Base-by-base conservation (phyloP, 345 rosid genomes). In the Acer campestre region DNA sequence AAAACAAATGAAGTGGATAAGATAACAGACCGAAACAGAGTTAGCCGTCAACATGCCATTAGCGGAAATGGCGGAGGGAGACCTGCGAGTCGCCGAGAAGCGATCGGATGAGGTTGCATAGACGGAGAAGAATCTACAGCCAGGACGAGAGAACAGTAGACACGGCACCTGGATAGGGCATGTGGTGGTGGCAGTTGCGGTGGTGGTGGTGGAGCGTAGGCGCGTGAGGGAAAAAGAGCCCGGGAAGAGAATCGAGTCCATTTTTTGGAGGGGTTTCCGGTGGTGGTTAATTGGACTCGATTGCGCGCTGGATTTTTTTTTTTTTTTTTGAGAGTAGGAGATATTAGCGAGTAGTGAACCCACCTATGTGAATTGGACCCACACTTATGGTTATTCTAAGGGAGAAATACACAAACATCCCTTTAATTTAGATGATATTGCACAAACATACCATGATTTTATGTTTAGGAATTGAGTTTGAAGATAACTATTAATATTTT, bases 1-100 rank as follows among this genome's bases (percentile, higher is more conserved):
- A 58, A 51, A 27, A 38, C 8, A 3, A 77, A 8, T 8, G 14
- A 8, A 79, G 71, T 18, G 80, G 70, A 79, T 73, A 68, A 79
- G 83, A 72, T 27, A 78, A 75, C 84, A 59, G 66, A 89, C 92
- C 84, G 93, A 83, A 46, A 85, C 82, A 0, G 90, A 86, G 76
- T 88, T 87, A 76, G 85, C 85, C 75, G 82, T 87, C 79, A 91
- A 84, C 70, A 89, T 80, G 69, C 85, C 89, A n/a, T 81, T 29
- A 59, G 88, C 72, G 7, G 82, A 73, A 73, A 86, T 42, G 64
- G 70, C 23, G 35, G 81, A 84, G 23, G 89, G 73, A 16, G 90
- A 75, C 74, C 78, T 75, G 16, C 84, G 80, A 49, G 75, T 73
- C 42, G 67, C 71, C 74, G 58, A 75, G 27, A 42, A 73, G 44